Evolutionary conservation across 164 flowering plant genomes (phyloP).

Genomic region (Litsea cubeba): DNA sequence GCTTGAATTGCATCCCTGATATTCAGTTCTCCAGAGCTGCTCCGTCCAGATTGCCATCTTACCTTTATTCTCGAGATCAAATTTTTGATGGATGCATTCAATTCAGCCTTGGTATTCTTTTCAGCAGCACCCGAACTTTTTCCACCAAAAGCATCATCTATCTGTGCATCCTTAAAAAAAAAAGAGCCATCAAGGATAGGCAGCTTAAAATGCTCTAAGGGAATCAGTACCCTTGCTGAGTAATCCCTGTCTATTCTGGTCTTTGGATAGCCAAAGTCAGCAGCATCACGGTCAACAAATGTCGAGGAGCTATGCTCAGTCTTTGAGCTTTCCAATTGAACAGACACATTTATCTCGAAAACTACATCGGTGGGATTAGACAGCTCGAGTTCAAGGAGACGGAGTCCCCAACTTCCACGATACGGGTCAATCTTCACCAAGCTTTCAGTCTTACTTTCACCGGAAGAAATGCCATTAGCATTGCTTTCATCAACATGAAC

Average conservation of each 20-base stretch:
- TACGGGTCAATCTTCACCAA: slow-evolving; percentile 88
- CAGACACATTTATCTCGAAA: slow-evolving; percentile 80
- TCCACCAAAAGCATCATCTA: slow-evolving; percentile 32
- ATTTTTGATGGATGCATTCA: slow-evolving; percentile 78
- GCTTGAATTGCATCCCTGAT: slow-evolving; percentile 86
- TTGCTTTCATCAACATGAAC: slow-evolving; percentile 22
- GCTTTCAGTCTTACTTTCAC: slow-evolving; percentile 42
- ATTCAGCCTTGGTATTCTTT: slow-evolving; percentile 75
- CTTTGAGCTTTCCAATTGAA: slow-evolving; percentile 55
- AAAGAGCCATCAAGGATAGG: slow-evolving; percentile 87
- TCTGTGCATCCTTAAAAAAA: slow-evolving; percentile 48
- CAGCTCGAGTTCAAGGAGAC: slow-evolving; percentile 95
- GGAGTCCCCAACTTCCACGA: slow-evolving; percentile 96
- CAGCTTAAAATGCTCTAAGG: slow-evolving; percentile 91
- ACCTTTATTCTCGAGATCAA: slow-evolving; percentile 87
- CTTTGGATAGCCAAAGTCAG: slow-evolving; percentile 68
- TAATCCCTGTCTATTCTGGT: slow-evolving; percentile 93
- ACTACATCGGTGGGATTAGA: slow-evolving; percentile 95
- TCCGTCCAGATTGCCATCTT: slow-evolving; percentile 93
- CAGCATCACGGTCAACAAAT: slow-evolving; percentile 32
- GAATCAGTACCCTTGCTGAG: slow-evolving; percentile 90
- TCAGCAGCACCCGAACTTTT: slow-evolving; percentile 54
- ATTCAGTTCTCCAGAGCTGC: slow-evolving; percentile 87
- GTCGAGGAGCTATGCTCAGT: slow-evolving; percentile 26
- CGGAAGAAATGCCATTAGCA: slow-evolving; percentile 21